Conservation (phyloP, 371 early-diverging fungal genomes). For the Apophysomyces variabilis region DNA sequence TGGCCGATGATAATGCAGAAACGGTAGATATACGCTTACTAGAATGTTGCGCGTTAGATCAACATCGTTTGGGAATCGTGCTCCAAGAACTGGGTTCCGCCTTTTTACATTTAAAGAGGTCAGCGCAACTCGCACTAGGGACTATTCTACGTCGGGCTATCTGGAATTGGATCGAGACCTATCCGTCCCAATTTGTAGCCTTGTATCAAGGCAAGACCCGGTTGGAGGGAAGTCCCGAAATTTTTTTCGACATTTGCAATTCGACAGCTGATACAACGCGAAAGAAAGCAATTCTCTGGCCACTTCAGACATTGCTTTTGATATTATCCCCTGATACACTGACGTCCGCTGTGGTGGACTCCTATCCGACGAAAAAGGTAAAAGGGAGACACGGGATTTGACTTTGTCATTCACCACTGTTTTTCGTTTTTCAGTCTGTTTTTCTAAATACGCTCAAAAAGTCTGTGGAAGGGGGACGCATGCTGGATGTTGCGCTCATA, state of each 20-base stretch:
- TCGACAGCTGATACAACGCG: constrained; percentile 66
- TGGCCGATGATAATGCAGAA: constrained; percentile 65
- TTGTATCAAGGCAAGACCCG: constrained; percentile 63
- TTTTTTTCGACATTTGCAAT: constrained; percentile 74
- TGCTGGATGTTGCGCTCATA: constrained; percentile 69
- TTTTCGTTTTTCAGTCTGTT: constrained; percentile 33
- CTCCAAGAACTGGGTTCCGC: constrained; percentile 44
- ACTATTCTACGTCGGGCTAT: constrained; percentile 71
- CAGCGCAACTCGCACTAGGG: constrained; percentile 66
- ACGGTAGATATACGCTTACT: constrained; percentile 69
- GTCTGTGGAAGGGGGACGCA: constrained; percentile 53
- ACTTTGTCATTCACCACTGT: constrained; percentile 5
- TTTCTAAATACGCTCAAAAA: constrained; percentile 71
- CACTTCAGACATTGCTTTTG: constrained; percentile 75
- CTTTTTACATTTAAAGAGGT: constrained; percentile 58
- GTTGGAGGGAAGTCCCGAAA: constrained; percentile 72
- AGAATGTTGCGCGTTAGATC: constrained; percentile 73
- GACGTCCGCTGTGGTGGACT: constrained; percentile 30
- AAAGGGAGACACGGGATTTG: neutral
- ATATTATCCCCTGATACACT: constrained; percentile 78
- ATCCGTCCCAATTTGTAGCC: constrained; percentile 69
- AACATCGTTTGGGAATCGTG: constrained; percentile 65
- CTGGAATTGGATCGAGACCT: constrained; percentile 87
- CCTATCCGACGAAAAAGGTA: constrained; percentile 34
- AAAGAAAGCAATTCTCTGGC: constrained; percentile 75